These are phyloP conservation scores for Cicer pinnatifidum DNA, from an alignment of 306 rosid genomes.

Conservation along the genomic window DNA sequence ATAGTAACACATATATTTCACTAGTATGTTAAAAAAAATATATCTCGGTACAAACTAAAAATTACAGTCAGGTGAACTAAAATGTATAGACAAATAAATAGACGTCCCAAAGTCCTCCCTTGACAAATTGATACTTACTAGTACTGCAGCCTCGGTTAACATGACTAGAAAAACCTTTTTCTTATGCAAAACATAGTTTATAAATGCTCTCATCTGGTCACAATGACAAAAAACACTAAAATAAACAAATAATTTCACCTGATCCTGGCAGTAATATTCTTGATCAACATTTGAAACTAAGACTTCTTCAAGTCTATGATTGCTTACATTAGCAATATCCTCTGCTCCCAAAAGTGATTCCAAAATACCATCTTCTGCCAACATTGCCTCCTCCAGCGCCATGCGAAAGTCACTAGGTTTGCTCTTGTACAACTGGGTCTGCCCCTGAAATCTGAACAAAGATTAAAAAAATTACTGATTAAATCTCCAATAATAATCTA, in stretches of 20 bases:
- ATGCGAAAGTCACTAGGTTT: constrained; percentile 80
- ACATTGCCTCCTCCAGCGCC: constrained; percentile 95
- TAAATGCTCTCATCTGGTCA: constrained; percentile 26
- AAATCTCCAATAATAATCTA: constrained; percentile 24
- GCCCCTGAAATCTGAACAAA: constrained; percentile 80
- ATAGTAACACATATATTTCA: background rate
- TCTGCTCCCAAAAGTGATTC: constrained; percentile 54
- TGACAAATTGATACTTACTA: background rate
- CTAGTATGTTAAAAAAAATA: constrained; percentile 3
- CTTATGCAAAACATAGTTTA: constrained; percentile 13
- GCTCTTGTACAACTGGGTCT: constrained; percentile 88
- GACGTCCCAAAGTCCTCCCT: constrained; percentile 18
- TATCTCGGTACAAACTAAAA: background rate
- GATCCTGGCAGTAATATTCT: constrained; percentile 55
- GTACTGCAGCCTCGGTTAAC: constrained; percentile 6
- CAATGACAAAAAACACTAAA: constrained; percentile 24
- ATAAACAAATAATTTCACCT: constrained; percentile 45
- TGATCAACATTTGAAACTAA: constrained; percentile 54
- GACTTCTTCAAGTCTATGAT: constrained; percentile 50
- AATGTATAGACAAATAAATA: background rate
- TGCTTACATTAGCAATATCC: constrained; percentile 44
- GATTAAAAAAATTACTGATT: constrained; percentile 17
- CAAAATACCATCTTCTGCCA: constrained; percentile 72
- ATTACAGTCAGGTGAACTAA: background rate
- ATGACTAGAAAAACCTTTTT: constrained; percentile 26